These are phyloP conservation scores for Curvularia sp. DNA, from an alignment of 2,329 filamentous ascomycete genomes.

Conservation along the genomic window DNA sequence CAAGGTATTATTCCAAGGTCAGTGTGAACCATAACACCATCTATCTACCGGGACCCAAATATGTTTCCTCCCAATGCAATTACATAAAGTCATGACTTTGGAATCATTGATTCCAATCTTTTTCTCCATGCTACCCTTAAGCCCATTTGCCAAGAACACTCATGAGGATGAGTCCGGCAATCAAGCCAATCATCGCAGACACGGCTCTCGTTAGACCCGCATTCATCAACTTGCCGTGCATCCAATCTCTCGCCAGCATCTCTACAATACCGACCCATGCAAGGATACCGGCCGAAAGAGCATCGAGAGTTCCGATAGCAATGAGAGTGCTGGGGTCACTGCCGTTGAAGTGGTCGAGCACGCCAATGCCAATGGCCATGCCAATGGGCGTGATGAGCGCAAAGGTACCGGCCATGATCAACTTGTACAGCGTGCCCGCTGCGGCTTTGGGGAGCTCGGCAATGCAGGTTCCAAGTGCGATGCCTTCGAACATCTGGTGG, in stretches of 20 bases:
- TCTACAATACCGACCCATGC: slow-evolving; percentile 82
- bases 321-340: slow-evolving; percentile 72
- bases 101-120: slow-evolving; percentile 1
- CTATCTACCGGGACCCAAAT: slow-evolving; percentile 4
- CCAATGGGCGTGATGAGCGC: slow-evolving; percentile 76
- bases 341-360: slow-evolving; percentile 74
- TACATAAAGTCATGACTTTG: slow-evolving; percentile 7
- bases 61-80: slow-evolving; percentile 8
- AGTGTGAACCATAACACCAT: background rate
- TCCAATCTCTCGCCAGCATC: slow-evolving; percentile 81
- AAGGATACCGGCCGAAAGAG: slow-evolving; percentile 75
- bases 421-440: slow-evolving; percentile 57
- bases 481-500: slow-evolving; percentile 79
- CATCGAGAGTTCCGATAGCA: slow-evolving; percentile 75
- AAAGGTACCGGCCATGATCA: slow-evolving; percentile 68
- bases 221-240: slow-evolving; percentile 58
- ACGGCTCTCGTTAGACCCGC: slow-evolving; percentile 58
- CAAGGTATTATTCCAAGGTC: slow-evolving; percentile 5
- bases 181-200: slow-evolving; percentile 61
- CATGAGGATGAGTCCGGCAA: slow-evolving; percentile 72
- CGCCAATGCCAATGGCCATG: slow-evolving; percentile 81
- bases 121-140: slow-evolving; percentile 37
- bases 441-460: slow-evolving; percentile 60
- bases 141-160: slow-evolving; percentile 79
- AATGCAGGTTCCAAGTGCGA: slow-evolving; percentile 75